Evolutionary conservation across 2,329 filamentous ascomycete species (phyloP), one percentile per base, ranked within the genome.

Genomic region (Ophiostoma quercus): DNA sequence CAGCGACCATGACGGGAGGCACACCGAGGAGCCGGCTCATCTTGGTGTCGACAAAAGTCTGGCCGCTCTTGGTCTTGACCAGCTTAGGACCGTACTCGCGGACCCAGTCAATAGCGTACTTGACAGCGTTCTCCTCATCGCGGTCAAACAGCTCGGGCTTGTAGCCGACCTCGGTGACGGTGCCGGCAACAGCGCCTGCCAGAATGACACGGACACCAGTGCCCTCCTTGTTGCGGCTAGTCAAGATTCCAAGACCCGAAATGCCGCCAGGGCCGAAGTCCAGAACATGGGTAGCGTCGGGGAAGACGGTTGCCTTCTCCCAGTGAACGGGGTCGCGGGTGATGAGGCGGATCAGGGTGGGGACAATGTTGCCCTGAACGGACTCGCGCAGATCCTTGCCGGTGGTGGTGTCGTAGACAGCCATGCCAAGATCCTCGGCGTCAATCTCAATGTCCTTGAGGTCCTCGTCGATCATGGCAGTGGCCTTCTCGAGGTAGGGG

Each of bases 151-250:
- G 85, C 81, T 99, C 95, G 1, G 94, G 91, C 85, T 99, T 99
- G 84, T 97, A 99, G 69, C 95, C 95, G 72, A 99, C 90, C 79
- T 98, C 95, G 41, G 86, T 84, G 71, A 96, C 90, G 25, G 93
- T 93, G 68, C 94, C 94, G 76, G 94, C 92, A 76, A 99, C 90
- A n/a, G 92, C 87, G 73, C 96, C 95, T 62, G 93, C 95, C 71
- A 99, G 86, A 74, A 99, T 97, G 74, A 99, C 94, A 72, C 94
- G 92, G 47, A 99, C 95, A 76, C 95, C 95, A 71, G 93, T 98
- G 73, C 95, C 95, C 79, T 99, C 96, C 84, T 99, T 99, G 86
- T 98, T 99, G 76, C 95, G 92, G 84, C 96, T 98, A 71, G 95
- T 99, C 73, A 99, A 84, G 65, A 96, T 92, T 77, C 95, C 96